Base-by-base conservation (phyloP, 2,329 filamentous ascomycete genomes). In the Leptographium lundbergii region DNA sequence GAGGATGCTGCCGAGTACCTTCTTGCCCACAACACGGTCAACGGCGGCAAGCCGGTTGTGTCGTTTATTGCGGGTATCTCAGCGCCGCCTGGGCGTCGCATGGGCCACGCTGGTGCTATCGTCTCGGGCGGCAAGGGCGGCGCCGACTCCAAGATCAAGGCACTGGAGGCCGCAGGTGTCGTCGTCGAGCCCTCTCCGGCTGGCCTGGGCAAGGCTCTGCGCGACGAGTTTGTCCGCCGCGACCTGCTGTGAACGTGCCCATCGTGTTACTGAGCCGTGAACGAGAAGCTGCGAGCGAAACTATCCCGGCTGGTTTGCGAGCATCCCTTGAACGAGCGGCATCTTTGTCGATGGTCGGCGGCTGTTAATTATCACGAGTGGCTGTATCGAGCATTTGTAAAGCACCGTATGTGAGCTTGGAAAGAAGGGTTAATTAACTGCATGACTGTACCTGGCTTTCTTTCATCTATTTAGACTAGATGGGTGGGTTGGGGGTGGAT, bases 41-140 rank as follows among this genome's bases (percentile, higher is more conserved):
- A 91, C 76, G 80, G 80, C 61, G 81, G 81, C 71, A 99, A 96
- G 85, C 94, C 94, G 69, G 91, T 95, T 62, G 94, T 97, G 68
- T 90, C 88, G 75, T 99, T 99, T 78, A 97, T 97, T 69, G 94
- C 94, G 65, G 94, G 94, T 78, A 97, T 99, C 78, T 95, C 89
- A 67, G 94, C 94, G 65, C 94, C 94, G 59, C 91, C 94, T 39
- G 94, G 94, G 71, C 86, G 94, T 73, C 87, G 94, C 75, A 99
- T 97, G 94, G 94, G 94, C 67, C 94, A 99, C 81, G 94, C 94
- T 66, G 94, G 94, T 75, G 94, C 94, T 71, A 99, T 99, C 72
- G 92, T 99, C 65, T 90, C 89, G 66, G 94, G 94, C 69, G 94
- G 94, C 69, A 97, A 96, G 85, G 94, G 94, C 71, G 94, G 91